Evolutionary conservation across 495 filamentous ascomycete genomes (phyloP).

Genomic region (Aspergillus coremiiformis): DNA sequence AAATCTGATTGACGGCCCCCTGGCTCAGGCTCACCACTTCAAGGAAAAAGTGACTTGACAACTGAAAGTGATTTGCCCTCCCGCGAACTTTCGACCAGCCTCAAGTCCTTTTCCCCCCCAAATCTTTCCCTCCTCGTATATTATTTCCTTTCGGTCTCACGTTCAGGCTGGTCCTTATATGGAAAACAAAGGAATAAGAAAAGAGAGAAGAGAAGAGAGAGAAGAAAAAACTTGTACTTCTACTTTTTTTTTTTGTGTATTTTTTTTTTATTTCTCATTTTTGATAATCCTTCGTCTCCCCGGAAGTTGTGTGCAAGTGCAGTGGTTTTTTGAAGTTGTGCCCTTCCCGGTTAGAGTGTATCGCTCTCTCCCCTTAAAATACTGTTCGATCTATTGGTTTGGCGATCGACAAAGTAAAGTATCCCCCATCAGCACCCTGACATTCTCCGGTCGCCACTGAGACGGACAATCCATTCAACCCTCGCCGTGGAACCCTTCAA

Average conservation of each 20-base stretch:
- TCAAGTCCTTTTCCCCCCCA: not conserved
- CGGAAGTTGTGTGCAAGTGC: constrained; percentile 10
- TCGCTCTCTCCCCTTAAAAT: constrained; percentile 24
- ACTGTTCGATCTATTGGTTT: constrained; percentile 11
- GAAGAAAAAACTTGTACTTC: too few species aligned
- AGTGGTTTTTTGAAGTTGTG: constrained; percentile 18
- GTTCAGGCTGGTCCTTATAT: constrained; percentile 18
- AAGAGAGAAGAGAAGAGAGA: too few species aligned
- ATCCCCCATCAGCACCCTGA: constrained; percentile 7
- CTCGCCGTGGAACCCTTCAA: not conserved
- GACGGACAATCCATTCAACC: constrained; percentile 5
- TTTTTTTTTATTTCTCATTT: constrained; percentile 3
- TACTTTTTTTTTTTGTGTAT: too few species aligned
- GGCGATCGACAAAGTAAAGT: constrained; percentile 11
- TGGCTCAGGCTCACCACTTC: constrained; percentile 3
- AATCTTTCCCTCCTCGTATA: not conserved
- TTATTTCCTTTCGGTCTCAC: constrained; percentile 6
- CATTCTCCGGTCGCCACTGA: constrained; percentile 4
- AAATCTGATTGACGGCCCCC: constrained; percentile 1
- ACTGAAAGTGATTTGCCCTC: not conserved
- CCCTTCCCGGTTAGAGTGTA: constrained; percentile 20
- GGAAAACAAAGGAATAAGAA: constrained; percentile 1
- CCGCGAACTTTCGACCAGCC: not conserved
- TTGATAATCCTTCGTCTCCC: not conserved
- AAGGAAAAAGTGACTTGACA: not conserved